phyloP scores from a whole-genome alignment of 306 rosid species.

The Cucumis cinereus region DNA sequence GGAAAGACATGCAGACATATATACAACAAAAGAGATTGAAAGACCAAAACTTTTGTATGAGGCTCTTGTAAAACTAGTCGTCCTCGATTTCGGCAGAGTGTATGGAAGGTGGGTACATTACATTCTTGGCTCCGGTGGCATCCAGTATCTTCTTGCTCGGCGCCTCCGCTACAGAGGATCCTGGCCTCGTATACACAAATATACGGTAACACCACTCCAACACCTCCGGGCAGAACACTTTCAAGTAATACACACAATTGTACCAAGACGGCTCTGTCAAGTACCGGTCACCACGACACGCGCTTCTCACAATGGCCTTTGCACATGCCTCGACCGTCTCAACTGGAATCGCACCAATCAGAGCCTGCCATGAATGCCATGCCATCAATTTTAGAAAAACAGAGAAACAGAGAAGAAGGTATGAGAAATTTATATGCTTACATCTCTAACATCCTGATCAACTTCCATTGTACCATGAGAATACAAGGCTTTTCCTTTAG shows the following conservation, averaged over 20 bases:
- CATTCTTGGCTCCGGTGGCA: not conserved
- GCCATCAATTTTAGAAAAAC: too few relatives aligned
- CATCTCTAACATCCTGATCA: conserved; percentile 47
- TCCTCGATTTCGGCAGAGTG: not conserved
- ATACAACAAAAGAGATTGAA: not conserved
- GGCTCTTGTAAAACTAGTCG: not conserved
- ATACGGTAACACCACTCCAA: conserved; percentile 11
- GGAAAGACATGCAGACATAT: too few relatives aligned
- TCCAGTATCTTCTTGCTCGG: not conserved
- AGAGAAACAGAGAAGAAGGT: not conserved
- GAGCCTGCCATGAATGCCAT: conserved; percentile 9
- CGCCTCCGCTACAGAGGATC: not conserved
- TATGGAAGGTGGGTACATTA: not conserved
- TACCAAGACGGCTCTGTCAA: conserved; percentile 32
- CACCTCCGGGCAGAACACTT: conserved; percentile 23
- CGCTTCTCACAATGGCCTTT: conserved; percentile 18
- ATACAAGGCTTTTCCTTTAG: conserved; percentile 32
- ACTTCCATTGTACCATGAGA: conserved; percentile 19
- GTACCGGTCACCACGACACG: conserved; percentile 20
- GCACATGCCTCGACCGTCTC: conserved; percentile 13
- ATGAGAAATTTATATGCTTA: conserved; percentile 9
- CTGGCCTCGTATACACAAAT: not conserved
- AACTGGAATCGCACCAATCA: conserved; percentile 12
- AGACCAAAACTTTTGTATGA: not conserved
- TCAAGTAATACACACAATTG: conserved; percentile 13